Base-by-base conservation (phyloP, 768 basidiomycete species). In the Mrakia gelida region DNA sequence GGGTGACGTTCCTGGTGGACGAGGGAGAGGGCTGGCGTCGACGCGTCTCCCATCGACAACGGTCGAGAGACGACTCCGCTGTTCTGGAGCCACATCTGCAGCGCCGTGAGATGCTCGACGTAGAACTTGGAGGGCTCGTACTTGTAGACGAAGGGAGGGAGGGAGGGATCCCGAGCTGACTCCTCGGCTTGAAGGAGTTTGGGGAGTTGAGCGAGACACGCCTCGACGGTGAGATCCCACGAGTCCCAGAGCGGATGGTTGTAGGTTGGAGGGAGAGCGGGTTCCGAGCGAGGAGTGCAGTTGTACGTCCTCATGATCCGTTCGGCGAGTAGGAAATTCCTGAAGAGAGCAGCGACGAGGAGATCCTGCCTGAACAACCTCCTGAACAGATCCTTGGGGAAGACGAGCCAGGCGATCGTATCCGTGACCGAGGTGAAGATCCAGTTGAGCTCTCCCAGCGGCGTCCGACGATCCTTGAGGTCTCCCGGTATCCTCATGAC, bases 361-460 rank as follows among this genome's bases (percentile, higher is more conserved):
- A 98, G 89, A 83, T 99, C 97, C 75, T 95, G 96, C 63, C 97
- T 89, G 84, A 98, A 98, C 34, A 98, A 85, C 52, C 94, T 90
- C 26, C 94, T 95, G 85, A 99, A 98, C 5, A 93, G 89, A 54
- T 97, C 95, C 67, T 91, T 89, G 56, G 95, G 92, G 84, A 99
- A 96, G 3, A 94, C 93, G 21, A 95, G 95, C 97, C 97, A 99
- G 10, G 97, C 97, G 80, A 99, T 98, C 13, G 97, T 98, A 85
- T 99, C 97, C 23, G 97, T 98, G 76, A 99, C 93, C 49, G 96
- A 94, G 0, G 95, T 98, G 85, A 98, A 98, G 80, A 98, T 98
- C 97, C 97, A 99, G 83, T 96, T 97, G n/a, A 99, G 89, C 85
- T 99, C 97, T 72, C 97, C 97, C 0, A 99, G 87, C 1, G 97